These are phyloP conservation scores for Arabidopsis lyrata DNA, from an alignment of 441 rosid genomes.

Conservation along the genomic window DNA sequence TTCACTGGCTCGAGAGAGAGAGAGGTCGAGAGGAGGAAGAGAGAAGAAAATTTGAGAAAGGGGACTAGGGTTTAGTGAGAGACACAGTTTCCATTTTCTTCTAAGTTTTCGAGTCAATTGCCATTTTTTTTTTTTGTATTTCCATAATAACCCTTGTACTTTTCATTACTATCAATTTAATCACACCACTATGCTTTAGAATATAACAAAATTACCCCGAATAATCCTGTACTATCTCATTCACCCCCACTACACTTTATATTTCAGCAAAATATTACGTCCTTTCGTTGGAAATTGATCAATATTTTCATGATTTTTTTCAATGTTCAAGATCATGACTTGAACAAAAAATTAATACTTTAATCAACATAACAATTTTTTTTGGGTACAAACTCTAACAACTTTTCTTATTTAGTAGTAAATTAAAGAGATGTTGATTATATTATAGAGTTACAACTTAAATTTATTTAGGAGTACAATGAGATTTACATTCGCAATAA, in stretches of 20 bases:
- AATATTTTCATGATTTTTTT: background rate
- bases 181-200: background rate
- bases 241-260: background rate
- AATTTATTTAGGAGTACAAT: background rate
- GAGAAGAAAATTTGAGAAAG: background rate
- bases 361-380: background rate
- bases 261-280: background rate
- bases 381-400: background rate
- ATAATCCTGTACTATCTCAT: background rate
- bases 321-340: background rate
- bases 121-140: background rate
- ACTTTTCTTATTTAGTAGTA: background rate
- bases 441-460: background rate
- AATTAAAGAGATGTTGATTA: background rate
- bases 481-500: slow-evolving; percentile 6
- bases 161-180: background rate
- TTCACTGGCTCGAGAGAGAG: slow-evolving; percentile 17
- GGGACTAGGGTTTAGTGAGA: slow-evolving; percentile 50
- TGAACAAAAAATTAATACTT: no score
- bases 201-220: background rate
- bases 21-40: background rate
- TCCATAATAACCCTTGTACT: background rate
- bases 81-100: slow-evolving; percentile 10
- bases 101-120: slow-evolving; percentile 21
- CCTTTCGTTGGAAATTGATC: background rate